These are phyloP conservation scores for Viola odorata DNA, from an alignment of 345 rosid species.

Conservation along the genomic window DNA sequence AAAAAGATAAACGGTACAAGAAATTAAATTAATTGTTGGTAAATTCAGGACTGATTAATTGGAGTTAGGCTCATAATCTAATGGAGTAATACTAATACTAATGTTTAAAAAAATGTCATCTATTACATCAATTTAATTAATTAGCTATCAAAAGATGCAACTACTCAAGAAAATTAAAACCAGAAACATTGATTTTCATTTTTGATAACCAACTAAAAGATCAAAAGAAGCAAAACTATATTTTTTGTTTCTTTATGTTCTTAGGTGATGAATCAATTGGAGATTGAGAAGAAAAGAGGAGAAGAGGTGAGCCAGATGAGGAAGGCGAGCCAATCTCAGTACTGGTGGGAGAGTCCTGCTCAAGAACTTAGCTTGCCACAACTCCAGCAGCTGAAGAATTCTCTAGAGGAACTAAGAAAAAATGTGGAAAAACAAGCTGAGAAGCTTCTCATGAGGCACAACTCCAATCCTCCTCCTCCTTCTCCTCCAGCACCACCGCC, in stretches of 20 bases:
- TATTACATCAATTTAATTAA: too few relatives aligned
- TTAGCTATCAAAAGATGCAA: too few relatives aligned
- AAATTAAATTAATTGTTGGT: too few relatives aligned
- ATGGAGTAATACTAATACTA: too few relatives aligned
- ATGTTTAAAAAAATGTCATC: too few relatives aligned
- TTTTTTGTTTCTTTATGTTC: neutral
- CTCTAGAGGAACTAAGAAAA: conserved; percentile 34
- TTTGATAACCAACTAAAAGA: neutral
- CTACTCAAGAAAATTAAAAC: too few relatives aligned
- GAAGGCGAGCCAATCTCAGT: conserved; percentile 17
- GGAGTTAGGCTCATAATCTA: too few relatives aligned
- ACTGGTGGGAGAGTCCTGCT: conserved; percentile 45
- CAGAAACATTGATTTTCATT: too few relatives aligned
- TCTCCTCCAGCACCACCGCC: too few relatives aligned
- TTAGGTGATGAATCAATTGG: conserved; percentile 26
- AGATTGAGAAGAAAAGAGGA: conserved; percentile 32
- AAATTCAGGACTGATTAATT: too few relatives aligned
- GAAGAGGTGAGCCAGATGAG: conserved; percentile 30
- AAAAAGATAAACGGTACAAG: too few relatives aligned
- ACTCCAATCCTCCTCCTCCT: conserved; percentile 1
- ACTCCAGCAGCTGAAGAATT: conserved; percentile 29
- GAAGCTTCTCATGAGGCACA: conserved; percentile 10
- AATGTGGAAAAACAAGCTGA: conserved; percentile 26
- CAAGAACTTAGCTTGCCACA: conserved; percentile 21
- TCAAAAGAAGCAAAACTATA: neutral